phyloP scores from a whole-genome alignment of 2,329 filamentous ascomycete genomes.

The Cercospora nicotianae region DNA sequence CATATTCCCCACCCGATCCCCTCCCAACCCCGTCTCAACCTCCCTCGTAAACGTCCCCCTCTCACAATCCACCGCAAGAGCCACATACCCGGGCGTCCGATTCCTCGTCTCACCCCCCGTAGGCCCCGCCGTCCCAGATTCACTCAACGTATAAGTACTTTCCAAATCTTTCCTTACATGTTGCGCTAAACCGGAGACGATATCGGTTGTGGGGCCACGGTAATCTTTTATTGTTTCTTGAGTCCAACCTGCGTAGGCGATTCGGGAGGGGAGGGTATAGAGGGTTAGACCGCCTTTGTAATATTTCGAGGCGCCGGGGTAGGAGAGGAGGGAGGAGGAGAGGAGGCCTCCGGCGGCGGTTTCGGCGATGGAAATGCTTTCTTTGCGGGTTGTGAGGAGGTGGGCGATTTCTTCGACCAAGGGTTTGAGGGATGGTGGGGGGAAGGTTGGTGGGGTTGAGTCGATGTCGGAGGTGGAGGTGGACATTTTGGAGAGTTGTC shows the following conservation, averaged over 20 bases:
- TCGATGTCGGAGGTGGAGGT: slow-evolving; percentile 10
- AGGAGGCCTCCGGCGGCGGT: slow-evolving; percentile 65
- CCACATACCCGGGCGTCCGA: slow-evolving; percentile 63
- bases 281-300: slow-evolving; percentile 65
- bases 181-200: slow-evolving; percentile 58
- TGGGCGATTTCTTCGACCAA: slow-evolving; percentile 52
- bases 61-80: slow-evolving; percentile 59
- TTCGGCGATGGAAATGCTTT: slow-evolving; percentile 62
- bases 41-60: slow-evolving; percentile 56
- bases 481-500: slow-evolving; percentile 7
- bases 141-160: slow-evolving; percentile 58
- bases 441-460: not conserved
- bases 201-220: slow-evolving; percentile 58
- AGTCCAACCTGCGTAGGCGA: slow-evolving; percentile 63
- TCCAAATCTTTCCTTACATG: slow-evolving; percentile 57
- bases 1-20: slow-evolving; percentile 62
- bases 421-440: slow-evolving; percentile 7
- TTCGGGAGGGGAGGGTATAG: slow-evolving; percentile 59
- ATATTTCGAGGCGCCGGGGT: slow-evolving; percentile 58
- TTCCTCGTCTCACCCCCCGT: slow-evolving; percentile 59
- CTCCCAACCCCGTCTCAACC: slow-evolving; percentile 55
- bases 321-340: slow-evolving; percentile 58
- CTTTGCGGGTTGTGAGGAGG: slow-evolving; percentile 56
- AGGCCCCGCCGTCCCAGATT: slow-evolving; percentile 66
- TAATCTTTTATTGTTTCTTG: slow-evolving; percentile 54